Base-by-base conservation (phyloP, 352 stramenopile species). In the Phytophthora syringae region DNA sequence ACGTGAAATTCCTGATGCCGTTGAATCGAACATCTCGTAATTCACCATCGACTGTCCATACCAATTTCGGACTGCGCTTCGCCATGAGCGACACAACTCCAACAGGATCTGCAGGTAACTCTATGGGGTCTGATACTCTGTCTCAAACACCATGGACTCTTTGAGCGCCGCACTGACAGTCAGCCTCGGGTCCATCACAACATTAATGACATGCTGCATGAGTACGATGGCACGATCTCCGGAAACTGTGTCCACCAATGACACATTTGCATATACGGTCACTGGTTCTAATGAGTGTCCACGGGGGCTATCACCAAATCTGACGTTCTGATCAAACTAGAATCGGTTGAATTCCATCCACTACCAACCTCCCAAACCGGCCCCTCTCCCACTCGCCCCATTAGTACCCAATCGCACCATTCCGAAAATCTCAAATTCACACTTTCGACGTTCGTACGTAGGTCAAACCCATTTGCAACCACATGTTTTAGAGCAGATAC, bases 61-160 rank as follows among this genome's bases (percentile, higher is more conserved):
- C 24, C 15, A 27, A 15, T 4, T 48, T 16, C 6, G 54, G 54
- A 24, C n/a, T 52, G 20, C 13, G 51, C 32, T 52, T n/a, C 32
- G 18, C 27, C 18, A 61, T 43, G 1, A 18, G 37, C 12, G 34
- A 11, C 11, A 60, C 24, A 22, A 67, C 32, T 16, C 52, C 47
- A 30, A 13, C 48, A 27, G 55, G 54, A 25, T 70, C 62, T 47
- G 62, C 54, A n/a, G 53, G 36, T 30, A 70, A 52, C 7, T 28
- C 24, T 24, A 70, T 64, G 15, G 27, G 10, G 37, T 47, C 40
- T 64, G 43, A 51, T 63, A 65, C 28, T 64, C 54, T 22, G 54
- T 47, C 47, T 65, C 49, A 27, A 68, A 57, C 18, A 67, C 60
- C 4, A 61, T 0, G 21, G 42, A 12, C 12, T 68, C 52, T 22